Percentiles rank a stretch among this genome's conserved stretches.
Evolutionary conservation across 1,139 yeast genomes (phyloP).

Genomic region (Hyphopichia burtonii): DNA sequence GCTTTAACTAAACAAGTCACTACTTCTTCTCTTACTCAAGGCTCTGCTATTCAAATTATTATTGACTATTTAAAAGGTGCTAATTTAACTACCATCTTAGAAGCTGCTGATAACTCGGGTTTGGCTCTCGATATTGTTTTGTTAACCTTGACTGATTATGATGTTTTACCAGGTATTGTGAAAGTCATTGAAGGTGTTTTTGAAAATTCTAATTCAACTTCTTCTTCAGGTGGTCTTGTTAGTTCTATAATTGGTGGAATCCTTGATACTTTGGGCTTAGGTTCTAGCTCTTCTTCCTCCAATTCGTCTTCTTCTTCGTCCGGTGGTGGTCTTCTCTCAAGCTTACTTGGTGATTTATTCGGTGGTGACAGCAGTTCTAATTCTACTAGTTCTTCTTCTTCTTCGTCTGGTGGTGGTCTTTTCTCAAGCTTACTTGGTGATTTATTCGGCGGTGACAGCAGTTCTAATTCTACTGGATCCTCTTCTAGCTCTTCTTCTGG

Average conservation of each 20-base stretch:
- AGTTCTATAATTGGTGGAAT: slow-evolving; percentile 3
- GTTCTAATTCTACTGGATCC: slow-evolving; percentile 2
- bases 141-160: slow-evolving; percentile 21
- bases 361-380: slow-evolving; percentile 1
- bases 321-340: slow-evolving; percentile 1
- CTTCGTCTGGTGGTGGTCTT: slow-evolving; percentile 1
- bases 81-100: slow-evolving; percentile 19
- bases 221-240: slow-evolving; percentile 6
- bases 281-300: slow-evolving; percentile 1
- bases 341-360: neutral
- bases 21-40: slow-evolving; percentile 21
- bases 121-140: slow-evolving; percentile 28
- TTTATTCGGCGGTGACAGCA: slow-evolving; percentile 1
- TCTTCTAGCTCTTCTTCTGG: slow-evolving; percentile 3
- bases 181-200: slow-evolving; percentile 14
- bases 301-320: slow-evolving; percentile 3
- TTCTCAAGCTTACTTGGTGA: neutral
- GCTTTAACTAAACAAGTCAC: slow-evolving; percentile 21
- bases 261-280: neutral
- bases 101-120: slow-evolving; percentile 24
- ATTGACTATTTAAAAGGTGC: slow-evolving; percentile 21
- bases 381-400: slow-evolving; percentile 4
- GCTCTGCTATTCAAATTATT: slow-evolving; percentile 19
- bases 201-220: neutral
- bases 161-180: slow-evolving; percentile 20